phyloP scores from a whole-genome alignment of 192 early-diverging fungal species.

The Phycomyces nitens region DNA sequence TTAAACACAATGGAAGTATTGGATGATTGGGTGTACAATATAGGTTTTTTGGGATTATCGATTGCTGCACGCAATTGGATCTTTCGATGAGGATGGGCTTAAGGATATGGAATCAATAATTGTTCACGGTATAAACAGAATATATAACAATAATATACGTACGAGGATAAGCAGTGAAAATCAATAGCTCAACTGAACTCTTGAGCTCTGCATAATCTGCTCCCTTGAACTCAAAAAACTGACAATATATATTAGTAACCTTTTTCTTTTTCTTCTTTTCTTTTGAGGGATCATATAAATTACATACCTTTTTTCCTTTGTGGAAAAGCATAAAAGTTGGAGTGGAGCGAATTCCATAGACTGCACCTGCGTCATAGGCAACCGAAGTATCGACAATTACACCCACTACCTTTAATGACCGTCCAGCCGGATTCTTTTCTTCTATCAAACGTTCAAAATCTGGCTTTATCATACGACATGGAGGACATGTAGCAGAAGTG shows the following conservation, averaged over 20 bases:
- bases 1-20: conserved; percentile 33
- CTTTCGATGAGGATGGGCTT: conserved; percentile 59
- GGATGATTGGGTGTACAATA: conserved; percentile 35
- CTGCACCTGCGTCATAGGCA: conserved; percentile 48
- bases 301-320: conserved; percentile 44
- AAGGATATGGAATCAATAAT: background rate
- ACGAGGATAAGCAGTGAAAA: conserved; percentile 64
- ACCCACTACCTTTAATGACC: conserved; percentile 44
- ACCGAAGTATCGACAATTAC: conserved; percentile 58
- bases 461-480: conserved; percentile 66
- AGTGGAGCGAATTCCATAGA: conserved; percentile 57
- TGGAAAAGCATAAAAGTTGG: conserved; percentile 74
- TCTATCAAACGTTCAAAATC: conserved; percentile 58
- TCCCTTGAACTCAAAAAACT: conserved; percentile 55
- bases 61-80: conserved; percentile 40
- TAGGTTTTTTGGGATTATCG: conserved; percentile 38
- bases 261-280: background rate
- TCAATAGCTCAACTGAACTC: conserved; percentile 54
- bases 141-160: too few relatives aligned
- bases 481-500: conserved; percentile 64
- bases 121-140: background rate
- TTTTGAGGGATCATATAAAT: too few relatives aligned
- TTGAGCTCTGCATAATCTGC: conserved; percentile 60
- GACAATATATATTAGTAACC: background rate
- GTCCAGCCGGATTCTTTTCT: conserved; percentile 34